A percentile compares a stretch with the other conserved stretches of the same genome.
phyloP scores from a whole-genome alignment of 257 asterid genomes.

The Cynanchum wilfordii region DNA sequence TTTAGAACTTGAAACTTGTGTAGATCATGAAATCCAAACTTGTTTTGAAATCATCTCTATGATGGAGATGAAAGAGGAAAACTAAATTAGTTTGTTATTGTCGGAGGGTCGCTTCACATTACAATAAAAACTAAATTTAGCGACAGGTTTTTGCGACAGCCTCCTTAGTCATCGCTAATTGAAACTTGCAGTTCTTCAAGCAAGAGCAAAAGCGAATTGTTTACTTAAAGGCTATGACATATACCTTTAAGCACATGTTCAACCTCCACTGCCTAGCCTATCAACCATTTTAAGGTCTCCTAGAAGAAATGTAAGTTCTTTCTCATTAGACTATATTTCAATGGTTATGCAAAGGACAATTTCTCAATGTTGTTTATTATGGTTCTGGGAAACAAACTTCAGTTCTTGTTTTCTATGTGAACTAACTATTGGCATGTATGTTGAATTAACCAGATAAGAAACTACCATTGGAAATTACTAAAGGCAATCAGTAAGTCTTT shows the following conservation, averaged over 20 bases:
- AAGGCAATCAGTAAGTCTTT: neutral
- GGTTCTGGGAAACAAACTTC: neutral
- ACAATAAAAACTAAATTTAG: too few species aligned
- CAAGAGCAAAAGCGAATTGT: constrained; percentile 49
- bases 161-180: too few species aligned
- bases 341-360: neutral
- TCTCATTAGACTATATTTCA: neutral
- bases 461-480: neutral
- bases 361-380: neutral
- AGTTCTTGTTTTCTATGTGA: too few species aligned
- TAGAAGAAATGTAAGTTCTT: constrained; percentile 74
- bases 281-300: constrained; percentile 63
- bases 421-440: too few species aligned
- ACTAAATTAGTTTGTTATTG: too few species aligned
- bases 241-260: constrained; percentile 62
- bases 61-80: too few species aligned
- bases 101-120: too few species aligned
- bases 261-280: constrained; percentile 56
- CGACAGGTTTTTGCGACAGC: too few species aligned
- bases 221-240: constrained; percentile 66
- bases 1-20: too few species aligned
- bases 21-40: too few species aligned
- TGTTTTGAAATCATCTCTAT: too few species aligned
- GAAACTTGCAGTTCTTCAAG: constrained; percentile 53
- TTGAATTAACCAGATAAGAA: neutral